Evolutionary conservation across 78 protist species (phyloP), one percentile per base, ranked within the genome.

Genomic region (Planoprotostelium fungivorum): DNA sequence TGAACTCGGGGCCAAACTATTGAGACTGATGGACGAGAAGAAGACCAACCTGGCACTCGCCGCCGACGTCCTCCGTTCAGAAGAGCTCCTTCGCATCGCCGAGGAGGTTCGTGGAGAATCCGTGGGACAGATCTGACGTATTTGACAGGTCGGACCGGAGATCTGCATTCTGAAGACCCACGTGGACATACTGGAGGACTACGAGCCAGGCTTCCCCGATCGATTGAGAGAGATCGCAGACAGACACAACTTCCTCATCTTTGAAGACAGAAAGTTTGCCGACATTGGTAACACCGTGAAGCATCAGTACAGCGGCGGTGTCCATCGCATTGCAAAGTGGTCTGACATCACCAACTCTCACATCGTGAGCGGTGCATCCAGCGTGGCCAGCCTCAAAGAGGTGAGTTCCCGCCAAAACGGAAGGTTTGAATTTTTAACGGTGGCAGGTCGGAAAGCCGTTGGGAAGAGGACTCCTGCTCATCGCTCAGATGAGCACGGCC

Each of bases 241-340:
- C 1, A 89, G 95, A 87, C 97, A 93, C 92, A 89, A 96, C 73
- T 96, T 97, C 86, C 83, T 96, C 37, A 93, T 97, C 34, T 97
- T 97, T 90, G 98, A 97, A 90, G 99, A 97, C 89, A 86, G 99
- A 73, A 97, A 97, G 90, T 97, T 97, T 84, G 99, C 99, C 0
- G 99, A 97, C 73, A 97, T 97, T 84, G 99, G 99, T 35, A 96
- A 92, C 89, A 93, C 96, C 29, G 96, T 91, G 0, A 38, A 90
- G 35, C 89, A 92, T 87, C 98, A 97, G 90, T 96, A 90, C 90
- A 37, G 91, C 35, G 91, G 38, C 88, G 98, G 99, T 28, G 92
- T 94, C 25, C 91, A 97, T 89, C 38, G 90, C 31, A 97, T 97
- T n/a, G 91, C 96, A 0, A 35, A 84, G 28, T 89, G 92, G 94